Evolutionary conservation across 345 rosid genomes (phyloP).

Genomic region (Triadica sebifera): DNA sequence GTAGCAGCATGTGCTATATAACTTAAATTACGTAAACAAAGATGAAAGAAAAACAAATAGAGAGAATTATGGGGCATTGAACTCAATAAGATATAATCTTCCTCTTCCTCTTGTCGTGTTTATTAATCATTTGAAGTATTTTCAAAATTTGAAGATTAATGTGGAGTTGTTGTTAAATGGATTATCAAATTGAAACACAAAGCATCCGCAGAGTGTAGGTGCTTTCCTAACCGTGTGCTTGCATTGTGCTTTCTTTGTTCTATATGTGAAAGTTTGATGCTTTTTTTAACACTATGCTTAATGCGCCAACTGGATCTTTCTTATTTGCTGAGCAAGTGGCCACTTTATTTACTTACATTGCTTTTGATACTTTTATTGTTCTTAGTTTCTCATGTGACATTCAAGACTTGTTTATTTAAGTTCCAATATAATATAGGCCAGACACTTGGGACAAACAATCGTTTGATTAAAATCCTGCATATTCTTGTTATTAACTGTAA

Average conservation of each 20-base stretch:
- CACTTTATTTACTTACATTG: background rate
- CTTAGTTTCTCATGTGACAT: background rate
- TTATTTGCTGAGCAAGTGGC: background rate
- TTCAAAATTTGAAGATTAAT: background rate
- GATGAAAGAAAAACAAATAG: background rate
- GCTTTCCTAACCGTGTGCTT: background rate
- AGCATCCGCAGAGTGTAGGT: background rate
- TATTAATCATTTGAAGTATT: background rate
- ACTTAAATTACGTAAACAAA: background rate
- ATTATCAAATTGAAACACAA: background rate
- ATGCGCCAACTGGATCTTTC: background rate
- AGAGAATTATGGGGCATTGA: background rate
- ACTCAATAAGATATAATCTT: background rate
- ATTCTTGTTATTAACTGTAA: background rate
- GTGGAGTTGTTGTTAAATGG: background rate
- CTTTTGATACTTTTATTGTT: background rate
- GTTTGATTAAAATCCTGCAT: background rate
- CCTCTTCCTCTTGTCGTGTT: background rate
- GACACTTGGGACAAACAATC: background rate
- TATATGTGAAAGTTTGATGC: background rate
- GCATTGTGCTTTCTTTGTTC: background rate
- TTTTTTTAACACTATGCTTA: background rate
- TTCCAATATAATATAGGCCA: background rate
- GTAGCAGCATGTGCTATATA: background rate
- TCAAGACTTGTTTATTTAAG: background rate